phyloP scores from a whole-genome alignment of 306 rosid species.

The Vigna reflexopilosa region DNA sequence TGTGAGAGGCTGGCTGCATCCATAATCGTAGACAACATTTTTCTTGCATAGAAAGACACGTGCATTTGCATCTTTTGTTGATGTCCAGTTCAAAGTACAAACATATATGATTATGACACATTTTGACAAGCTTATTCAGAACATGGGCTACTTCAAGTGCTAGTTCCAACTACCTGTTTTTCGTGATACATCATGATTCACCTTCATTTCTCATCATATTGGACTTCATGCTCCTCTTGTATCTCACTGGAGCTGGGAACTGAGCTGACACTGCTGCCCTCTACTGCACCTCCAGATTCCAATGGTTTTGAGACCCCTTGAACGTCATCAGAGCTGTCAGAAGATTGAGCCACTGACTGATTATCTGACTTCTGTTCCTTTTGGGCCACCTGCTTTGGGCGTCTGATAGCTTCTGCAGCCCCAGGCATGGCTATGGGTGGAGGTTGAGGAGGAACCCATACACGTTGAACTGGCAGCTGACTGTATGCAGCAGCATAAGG shows the following conservation, averaged over 20 bases:
- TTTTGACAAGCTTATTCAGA: constrained; percentile 18
- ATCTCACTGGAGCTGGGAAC: constrained; percentile 57
- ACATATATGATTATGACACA: constrained; percentile 12
- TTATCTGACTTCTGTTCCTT: constrained; percentile 62
- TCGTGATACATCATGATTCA: constrained; percentile 23
- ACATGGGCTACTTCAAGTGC: constrained; percentile 23
- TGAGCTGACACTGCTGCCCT: constrained; percentile 34
- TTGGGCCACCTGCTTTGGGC: constrained; percentile 70
- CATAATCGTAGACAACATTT: constrained; percentile 27
- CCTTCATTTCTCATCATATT: constrained; percentile 45
- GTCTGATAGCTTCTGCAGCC: constrained; percentile 94
- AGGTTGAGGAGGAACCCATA: constrained; percentile 97
- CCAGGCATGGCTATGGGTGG: constrained; percentile 84
- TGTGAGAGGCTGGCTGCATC: neutral
- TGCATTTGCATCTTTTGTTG: constrained; percentile 29
- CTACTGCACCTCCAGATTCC: constrained; percentile 66
- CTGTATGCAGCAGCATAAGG: constrained; percentile 51
- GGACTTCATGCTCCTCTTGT: constrained; percentile 53
- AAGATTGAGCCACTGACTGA: constrained; percentile 52
- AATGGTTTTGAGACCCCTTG: constrained; percentile 54
- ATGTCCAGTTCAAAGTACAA: constrained; percentile 25
- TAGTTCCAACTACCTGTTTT: constrained; percentile 28
- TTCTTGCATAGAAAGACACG: constrained; percentile 20
- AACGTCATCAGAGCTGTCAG: constrained; percentile 62
- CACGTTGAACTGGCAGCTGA: constrained; percentile 62